phyloP scores from a whole-genome alignment of 2,329 filamentous ascomycete genomes.

The Periconia digitata region DNA sequence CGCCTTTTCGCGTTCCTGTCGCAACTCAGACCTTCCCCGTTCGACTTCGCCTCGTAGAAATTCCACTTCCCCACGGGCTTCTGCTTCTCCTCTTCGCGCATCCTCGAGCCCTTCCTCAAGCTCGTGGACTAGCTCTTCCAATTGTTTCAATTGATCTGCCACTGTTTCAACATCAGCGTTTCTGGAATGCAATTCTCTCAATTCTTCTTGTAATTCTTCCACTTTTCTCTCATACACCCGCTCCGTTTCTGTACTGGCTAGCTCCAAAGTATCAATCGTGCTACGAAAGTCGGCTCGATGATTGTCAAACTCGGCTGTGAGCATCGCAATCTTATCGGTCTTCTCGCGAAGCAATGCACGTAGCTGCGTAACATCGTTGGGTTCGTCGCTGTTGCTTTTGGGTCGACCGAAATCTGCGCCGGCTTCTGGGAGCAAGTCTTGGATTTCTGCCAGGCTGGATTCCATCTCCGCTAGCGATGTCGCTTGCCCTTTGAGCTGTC shows the following conservation, averaged over 20 bases:
- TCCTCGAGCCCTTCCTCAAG: constrained; percentile 96
- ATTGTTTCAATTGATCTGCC: constrained; percentile 85
- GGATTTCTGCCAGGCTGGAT: constrained; percentile 77
- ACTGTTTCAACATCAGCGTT: constrained; percentile 90
- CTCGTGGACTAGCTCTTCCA: constrained; percentile 95
- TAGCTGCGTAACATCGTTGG: constrained; percentile 72
- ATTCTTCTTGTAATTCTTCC: constrained; percentile 79
- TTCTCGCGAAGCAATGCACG: constrained; percentile 86
- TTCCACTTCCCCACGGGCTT: constrained; percentile 93
- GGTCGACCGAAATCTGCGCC: constrained; percentile 52
- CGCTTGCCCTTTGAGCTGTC: constrained; percentile 85
- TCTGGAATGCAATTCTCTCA: constrained; percentile 78
- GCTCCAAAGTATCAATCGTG: constrained; percentile 93
- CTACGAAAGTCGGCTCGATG: constrained; percentile 95
- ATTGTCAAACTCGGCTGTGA: constrained; percentile 92
- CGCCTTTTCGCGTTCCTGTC: constrained; percentile 83
- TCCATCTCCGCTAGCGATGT: constrained; percentile 87
- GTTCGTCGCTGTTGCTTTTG: constrained; percentile 48
- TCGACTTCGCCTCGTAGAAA: constrained; percentile 95
- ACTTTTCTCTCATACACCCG: constrained; percentile 94
- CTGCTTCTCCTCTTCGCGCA: constrained; percentile 87
- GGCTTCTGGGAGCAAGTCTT: constrained; percentile 64
- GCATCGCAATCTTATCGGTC: constrained; percentile 91
- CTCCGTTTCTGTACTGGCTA: constrained; percentile 94
- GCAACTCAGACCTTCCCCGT: constrained; percentile 81